phyloP scores from a whole-genome alignment of 768 basidiomycete genomes.

The Auriscalpium microsporum region DNA sequence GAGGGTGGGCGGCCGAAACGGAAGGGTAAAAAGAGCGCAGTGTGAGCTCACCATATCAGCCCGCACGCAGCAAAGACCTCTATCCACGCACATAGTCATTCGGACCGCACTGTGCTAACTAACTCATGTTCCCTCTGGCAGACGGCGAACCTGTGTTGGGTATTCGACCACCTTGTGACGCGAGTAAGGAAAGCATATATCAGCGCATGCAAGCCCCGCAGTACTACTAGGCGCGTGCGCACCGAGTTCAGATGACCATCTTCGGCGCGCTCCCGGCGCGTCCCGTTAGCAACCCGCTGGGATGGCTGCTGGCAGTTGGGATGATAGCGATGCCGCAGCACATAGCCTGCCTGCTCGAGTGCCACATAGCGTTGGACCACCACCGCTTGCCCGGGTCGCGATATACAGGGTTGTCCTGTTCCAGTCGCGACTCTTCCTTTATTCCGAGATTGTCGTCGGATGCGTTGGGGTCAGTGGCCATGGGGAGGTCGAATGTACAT shows the following conservation, averaged over 20 bases:
- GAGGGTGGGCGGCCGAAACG: constrained; percentile 18
- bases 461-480: no score
- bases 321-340: constrained; percentile 8
- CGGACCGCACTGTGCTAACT: no score
- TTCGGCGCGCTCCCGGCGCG: neutral
- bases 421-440: no score
- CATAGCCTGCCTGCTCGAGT: neutral
- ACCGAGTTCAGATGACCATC: neutral
- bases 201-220: neutral
- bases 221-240: neutral
- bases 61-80: no score
- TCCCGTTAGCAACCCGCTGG: neutral
- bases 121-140: no score
- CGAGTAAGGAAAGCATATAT: neutral
- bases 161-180: no score
- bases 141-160: no score
- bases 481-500: no score
- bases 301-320: constrained; percentile 7
- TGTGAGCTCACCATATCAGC: no score
- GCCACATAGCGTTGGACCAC: no score
- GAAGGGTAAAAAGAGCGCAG: constrained; percentile 1
- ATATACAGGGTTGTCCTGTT: neutral
- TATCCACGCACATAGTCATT: no score
- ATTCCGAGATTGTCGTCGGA: no score
- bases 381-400: neutral